Evolutionary conservation across 1,284 basidiomycete genomes (phyloP).

Genomic region (Pseudozyma thailandica): DNA sequence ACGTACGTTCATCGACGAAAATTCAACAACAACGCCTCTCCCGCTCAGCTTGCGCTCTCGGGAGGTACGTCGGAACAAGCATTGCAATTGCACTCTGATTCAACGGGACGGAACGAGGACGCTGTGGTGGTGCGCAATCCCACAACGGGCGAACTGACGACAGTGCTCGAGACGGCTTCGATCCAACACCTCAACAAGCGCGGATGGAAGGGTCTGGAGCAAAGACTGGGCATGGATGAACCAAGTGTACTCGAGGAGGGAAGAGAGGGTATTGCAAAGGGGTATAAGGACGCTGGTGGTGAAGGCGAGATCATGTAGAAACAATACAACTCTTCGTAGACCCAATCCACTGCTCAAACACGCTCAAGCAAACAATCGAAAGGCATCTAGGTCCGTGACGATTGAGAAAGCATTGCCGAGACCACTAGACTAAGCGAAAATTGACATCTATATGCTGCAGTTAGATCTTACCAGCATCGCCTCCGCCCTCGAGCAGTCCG

Average conservation of each 20-base stretch:
- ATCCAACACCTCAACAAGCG: constrained; percentile 76
- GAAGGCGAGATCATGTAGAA: constrained; percentile 38
- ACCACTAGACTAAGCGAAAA: background rate
- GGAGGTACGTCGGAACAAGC: background rate
- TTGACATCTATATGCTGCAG: background rate
- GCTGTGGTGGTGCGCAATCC: constrained; percentile 75
- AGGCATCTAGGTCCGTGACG: background rate
- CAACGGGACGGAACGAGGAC: constrained; percentile 7
- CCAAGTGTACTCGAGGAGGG: constrained; percentile 88
- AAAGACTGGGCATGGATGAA: constrained; percentile 79
- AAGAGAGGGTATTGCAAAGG: constrained; percentile 85
- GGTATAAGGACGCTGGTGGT: constrained; percentile 73
- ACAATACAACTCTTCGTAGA: background rate
- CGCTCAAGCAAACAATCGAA: background rate
- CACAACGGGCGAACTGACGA: constrained; percentile 72
- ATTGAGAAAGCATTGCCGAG: constrained; percentile 1
- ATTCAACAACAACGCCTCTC: constrained; percentile 70
- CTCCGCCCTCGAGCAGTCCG: constrained; percentile 74
- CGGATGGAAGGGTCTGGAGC: constrained; percentile 85
- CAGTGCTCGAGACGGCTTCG: constrained; percentile 66
- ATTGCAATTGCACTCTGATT: constrained; percentile 1
- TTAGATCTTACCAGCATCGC: constrained; percentile 26
- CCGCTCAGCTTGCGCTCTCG: constrained; percentile 43
- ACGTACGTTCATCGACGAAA: constrained; percentile 81
- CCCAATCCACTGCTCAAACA: background rate